phyloP scores from a whole-genome alignment of 2,329 filamentous ascomycete species.

The Hypoxylon sp. region DNA sequence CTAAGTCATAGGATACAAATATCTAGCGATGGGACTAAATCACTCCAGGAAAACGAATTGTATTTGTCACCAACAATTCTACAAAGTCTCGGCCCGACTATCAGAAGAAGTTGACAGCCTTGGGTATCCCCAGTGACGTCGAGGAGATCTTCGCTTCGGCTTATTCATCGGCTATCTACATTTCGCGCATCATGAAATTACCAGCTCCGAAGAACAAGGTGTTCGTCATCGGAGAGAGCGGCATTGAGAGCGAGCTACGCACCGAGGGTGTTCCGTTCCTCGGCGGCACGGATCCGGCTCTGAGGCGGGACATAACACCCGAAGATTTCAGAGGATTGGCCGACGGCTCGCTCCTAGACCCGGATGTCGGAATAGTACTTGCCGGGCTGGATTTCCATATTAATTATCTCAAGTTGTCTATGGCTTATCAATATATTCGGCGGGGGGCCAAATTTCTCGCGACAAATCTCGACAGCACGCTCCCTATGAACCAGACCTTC shows the following conservation, averaged over 20 bases:
- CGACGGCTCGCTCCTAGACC: conserved; percentile 81
- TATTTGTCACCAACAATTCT: conserved; percentile 99
- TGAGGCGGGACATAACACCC: conserved; percentile 82
- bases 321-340: conserved; percentile 87
- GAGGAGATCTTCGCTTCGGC: conserved; percentile 97
- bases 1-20: not conserved
- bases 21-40: not conserved
- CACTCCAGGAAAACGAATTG: conserved; percentile 82
- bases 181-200: conserved; percentile 89
- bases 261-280: conserved; percentile 84
- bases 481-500: conserved; percentile 84
- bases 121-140: conserved; percentile 83
- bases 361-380: conserved; percentile 90
- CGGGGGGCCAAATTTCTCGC: conserved; percentile 89
- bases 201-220: conserved; percentile 89
- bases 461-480: conserved; percentile 92
- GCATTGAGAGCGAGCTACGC: conserved; percentile 89
- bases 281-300: conserved; percentile 86
- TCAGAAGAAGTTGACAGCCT: conserved; percentile 85
- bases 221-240: conserved; percentile 90
- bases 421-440: conserved; percentile 87
- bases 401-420: conserved; percentile 92
- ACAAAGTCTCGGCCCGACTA: conserved; percentile 96
- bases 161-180: conserved; percentile 96
- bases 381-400: conserved; percentile 93